A percentile compares a stretch with the other conserved stretches of the same genome.
These are phyloP conservation scores for Exophiala sideris DNA, from an alignment of 2,329 filamentous ascomycete species.

Conservation along the genomic window DNA sequence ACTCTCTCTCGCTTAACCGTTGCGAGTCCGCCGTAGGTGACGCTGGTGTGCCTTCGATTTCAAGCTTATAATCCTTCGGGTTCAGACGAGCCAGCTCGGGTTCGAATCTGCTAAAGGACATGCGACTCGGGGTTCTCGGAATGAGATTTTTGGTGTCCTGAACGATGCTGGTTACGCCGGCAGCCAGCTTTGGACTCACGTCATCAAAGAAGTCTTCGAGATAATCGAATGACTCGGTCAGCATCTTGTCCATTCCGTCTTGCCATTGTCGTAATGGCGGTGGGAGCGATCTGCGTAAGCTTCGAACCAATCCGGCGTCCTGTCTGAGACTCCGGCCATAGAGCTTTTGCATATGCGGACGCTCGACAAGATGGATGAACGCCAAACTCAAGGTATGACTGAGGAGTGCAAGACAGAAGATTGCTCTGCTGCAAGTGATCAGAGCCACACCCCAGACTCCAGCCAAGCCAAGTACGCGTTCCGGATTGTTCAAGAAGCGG, in stretches of 20 bases:
- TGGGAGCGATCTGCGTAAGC: constrained; percentile 80
- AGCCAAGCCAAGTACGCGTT: constrained; percentile 86
- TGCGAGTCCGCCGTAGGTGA: constrained; percentile 53
- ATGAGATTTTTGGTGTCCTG: constrained; percentile 84
- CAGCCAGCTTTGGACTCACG: constrained; percentile 79
- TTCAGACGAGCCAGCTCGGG: constrained; percentile 77
- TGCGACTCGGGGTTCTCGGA: constrained; percentile 80
- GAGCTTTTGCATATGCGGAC: constrained; percentile 96
- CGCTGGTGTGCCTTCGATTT: constrained; percentile 65
- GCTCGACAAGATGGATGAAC: constrained; percentile 91
- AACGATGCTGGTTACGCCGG: constrained; percentile 81
- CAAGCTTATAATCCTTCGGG: constrained; percentile 73
- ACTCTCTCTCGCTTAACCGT: constrained; percentile 68
- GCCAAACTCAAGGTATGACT: constrained; percentile 80
- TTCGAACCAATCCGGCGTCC: constrained; percentile 89
- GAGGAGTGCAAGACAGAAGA: constrained; percentile 81
- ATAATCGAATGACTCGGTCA: constrained; percentile 82
- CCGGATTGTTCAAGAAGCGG: constrained; percentile 95
- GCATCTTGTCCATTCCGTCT: constrained; percentile 77
- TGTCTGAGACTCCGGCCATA: constrained; percentile 80
- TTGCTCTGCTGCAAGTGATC: constrained; percentile 82
- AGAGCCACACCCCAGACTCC: constrained; percentile 94
- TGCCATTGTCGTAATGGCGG: constrained; percentile 78
- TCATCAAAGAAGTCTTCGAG: constrained; percentile 87
- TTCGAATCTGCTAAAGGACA: constrained; percentile 75